Base-by-base conservation (phyloP, 2,329 filamentous ascomycete genomes). In the Gliomastix tumulicola region DNA sequence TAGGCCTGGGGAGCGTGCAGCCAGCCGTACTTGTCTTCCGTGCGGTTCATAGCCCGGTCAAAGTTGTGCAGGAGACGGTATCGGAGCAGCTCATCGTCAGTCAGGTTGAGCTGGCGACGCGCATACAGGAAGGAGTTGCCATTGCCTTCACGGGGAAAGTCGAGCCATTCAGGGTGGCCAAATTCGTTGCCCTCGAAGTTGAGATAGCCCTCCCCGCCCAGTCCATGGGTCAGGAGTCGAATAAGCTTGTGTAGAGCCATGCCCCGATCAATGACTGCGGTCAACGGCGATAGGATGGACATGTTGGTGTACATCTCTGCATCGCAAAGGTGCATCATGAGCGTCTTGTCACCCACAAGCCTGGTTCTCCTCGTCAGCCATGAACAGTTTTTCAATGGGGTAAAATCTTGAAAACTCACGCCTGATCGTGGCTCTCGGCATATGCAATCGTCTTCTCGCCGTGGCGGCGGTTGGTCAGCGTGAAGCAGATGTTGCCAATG, bases 131-230 rank as follows among this genome's bases (percentile, higher is more conserved):
- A 96, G 32, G 85, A 92, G 63, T 95, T 94, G 53, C 81, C 67
- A 64, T 96, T 96, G 41, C 92, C 92, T 52, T 82, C 88, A 35
- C 92, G 85, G 5, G 92, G 92, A 62, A 98, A 98, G 60, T 98
- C 92, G 27, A 98, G 84, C 92, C 92, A 98, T 62, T 98, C 92
- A 0, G 92, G 92, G 56, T 98, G 92, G 1, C 92, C 92, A 54
- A 98, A 98, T 62, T 98, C 92, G 61, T 98, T 98, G 42, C 92
- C 92, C 65, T 96, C 89, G 50, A 98, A 98, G 67, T 97, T 98
- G 36, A 98, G 83, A 55, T 95, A 98, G 27, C 90, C 92, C 62
- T 98, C 92, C 38, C 92, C 92, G 41, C 92, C 92, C 13, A 98
- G 76, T 30, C 74, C 77, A 56, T 98, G 90, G 2, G 92, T 97